Evolutionary conservation across 805 yeast genomes (phyloP).

Genomic region (Pichia eremophila): DNA sequence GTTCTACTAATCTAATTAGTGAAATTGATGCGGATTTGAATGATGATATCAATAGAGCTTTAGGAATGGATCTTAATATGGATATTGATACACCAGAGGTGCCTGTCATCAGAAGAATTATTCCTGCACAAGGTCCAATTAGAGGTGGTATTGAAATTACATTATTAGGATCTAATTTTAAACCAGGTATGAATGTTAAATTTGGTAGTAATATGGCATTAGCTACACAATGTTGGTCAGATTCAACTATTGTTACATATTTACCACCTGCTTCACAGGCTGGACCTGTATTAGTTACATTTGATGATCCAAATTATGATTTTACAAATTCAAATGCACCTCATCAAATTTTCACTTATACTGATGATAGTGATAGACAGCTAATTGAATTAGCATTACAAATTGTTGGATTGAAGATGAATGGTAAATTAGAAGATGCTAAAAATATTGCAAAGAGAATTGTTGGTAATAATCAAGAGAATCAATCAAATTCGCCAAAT

Average conservation of each 20-base stretch:
- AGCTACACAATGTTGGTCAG: conserved; percentile 95
- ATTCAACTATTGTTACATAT: conserved; percentile 84
- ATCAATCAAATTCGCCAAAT: conserved; percentile 12
- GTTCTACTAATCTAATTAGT: neutral
- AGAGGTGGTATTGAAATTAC: conserved; percentile 97
- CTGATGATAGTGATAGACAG: conserved; percentile 93
- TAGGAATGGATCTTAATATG: neutral
- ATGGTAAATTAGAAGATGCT: conserved; percentile 91
- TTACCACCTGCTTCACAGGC: conserved; percentile 85
- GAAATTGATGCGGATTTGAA: neutral
- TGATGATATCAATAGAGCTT: neutral
- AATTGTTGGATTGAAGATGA: conserved; percentile 94
- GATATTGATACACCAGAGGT: neutral
- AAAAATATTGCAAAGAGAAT: conserved; percentile 86
- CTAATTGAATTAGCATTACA: conserved; percentile 91
- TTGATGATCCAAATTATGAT: conserved; percentile 29
- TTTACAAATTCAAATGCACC: conserved; percentile 13
- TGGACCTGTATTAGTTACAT: conserved; percentile 88
- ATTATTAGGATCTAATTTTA: conserved; percentile 76
- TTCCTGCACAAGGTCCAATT: conserved; percentile 92
- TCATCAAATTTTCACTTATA: conserved; percentile 73
- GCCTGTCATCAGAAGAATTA: conserved; percentile 74
- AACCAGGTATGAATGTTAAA: conserved; percentile 71
- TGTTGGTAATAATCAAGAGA: conserved; percentile 47
- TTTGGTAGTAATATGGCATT: conserved; percentile 76